Evolutionary conservation across 352 stramenopile species (phyloP), one percentile per base, ranked within the genome.

Genomic region (Phytophthora lateralis): DNA sequence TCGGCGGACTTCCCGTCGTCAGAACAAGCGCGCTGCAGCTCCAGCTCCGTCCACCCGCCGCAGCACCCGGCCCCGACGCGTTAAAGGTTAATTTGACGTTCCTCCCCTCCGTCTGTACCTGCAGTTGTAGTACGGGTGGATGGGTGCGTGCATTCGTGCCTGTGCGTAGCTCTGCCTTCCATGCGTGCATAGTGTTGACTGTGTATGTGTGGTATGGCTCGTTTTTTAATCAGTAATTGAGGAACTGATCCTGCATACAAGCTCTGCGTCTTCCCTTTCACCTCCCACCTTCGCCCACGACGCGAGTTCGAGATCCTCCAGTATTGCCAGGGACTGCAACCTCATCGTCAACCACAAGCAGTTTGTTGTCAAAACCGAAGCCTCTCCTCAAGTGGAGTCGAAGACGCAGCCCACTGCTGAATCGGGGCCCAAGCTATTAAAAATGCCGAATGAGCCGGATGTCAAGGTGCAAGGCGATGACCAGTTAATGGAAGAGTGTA

Each of bases 81-180:
- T 79, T 69, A 88, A 88, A 88, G 78, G 78, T 85, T 88, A 75
- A 85, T 76, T 60, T 78, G 63, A 71, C 59, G 63, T 66, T 53
- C 12, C 42, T 67, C 60, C 35, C 45, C 60, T 73, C 56, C 54
- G 57, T 70, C 60, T 71, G 27, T 66, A 68, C 55, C 35, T 66
- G 59, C 55, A 66, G 48, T 59, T 58, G 47, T 71, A 69, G 66
- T 71, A 71, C 66, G 48, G 61, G 26, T 66, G 63, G 58, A 54
- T 66, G 71, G 55, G 56, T 70, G 65, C 61, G 51, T 73, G 55
- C 51, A 51, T 70, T 53, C 59, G 49, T 76, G 48, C 68, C 41
- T 73, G 55, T 73, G 54, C 55, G 54, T 73, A 73, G 63, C 64
- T 73, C 55, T 72, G 54, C 58, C 63, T 71, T 42, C 63, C 63